Percentiles rank a stretch among this genome's conserved stretches.
These are phyloP conservation scores for Penicillium diatomitis DNA, from an alignment of 495 filamentous ascomycete species.

Conservation along the genomic window DNA sequence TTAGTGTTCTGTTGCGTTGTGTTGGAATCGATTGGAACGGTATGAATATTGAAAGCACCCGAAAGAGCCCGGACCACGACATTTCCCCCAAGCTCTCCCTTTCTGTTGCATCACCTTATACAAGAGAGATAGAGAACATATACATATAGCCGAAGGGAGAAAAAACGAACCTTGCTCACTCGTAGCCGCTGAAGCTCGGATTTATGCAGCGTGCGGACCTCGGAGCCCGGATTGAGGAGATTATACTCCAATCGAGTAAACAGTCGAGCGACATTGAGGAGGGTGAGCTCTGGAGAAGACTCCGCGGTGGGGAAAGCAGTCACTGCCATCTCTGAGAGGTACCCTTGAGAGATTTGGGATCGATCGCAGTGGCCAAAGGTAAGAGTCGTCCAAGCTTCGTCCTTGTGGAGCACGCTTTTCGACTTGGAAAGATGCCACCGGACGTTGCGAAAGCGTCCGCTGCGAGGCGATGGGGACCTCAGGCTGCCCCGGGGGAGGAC, in stretches of 20 bases:
- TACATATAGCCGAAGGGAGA: not conserved
- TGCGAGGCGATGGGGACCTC: no score
- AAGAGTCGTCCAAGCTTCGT: no score
- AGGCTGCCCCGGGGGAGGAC: no score
- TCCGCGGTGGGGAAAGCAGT: conserved; percentile 19
- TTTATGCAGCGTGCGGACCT: conserved; percentile 47
- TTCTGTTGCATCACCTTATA: no score
- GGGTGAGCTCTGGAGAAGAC: conserved; percentile 27
- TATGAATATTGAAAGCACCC: no score
- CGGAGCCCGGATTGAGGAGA: conserved; percentile 56
- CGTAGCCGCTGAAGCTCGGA: conserved; percentile 65
- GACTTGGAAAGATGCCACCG: conserved; percentile 4
- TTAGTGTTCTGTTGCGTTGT: no score
- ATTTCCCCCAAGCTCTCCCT: no score
- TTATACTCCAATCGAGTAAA: conserved; percentile 64
- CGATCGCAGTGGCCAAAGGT: not conserved
- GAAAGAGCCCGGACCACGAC: no score
- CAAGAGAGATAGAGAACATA: no score
- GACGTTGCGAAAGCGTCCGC: not conserved
- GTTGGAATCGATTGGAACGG: no score
- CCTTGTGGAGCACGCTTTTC: no score
- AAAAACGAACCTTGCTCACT: conserved; percentile 28
- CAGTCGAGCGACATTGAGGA: conserved; percentile 61
- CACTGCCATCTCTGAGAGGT: conserved; percentile 19
- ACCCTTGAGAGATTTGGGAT: not conserved